Base-by-base conservation (phyloP, 2,329 filamentous ascomycete species). In the Colletotrichum sp. region DNA sequence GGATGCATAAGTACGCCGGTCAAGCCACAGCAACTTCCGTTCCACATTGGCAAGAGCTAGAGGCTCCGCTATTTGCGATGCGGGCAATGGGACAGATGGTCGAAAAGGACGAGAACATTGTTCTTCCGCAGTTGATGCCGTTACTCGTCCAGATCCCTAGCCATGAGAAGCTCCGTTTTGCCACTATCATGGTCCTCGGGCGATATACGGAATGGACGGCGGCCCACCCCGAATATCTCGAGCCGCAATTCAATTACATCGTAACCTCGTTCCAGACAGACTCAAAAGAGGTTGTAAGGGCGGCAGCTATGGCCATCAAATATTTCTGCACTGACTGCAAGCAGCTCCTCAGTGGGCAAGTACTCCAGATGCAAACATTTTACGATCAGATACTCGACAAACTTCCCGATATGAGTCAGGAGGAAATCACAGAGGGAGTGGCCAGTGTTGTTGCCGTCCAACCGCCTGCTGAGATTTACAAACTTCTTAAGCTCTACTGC, bases 181-280 rank as follows among this genome's bases (percentile, higher is more conserved):
- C 98, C 77, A 96, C 96, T 7, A 98, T 99, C 81, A 98, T 99
- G 96, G 96, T 98, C 4, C 91, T 99, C 26, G 97, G 96, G 48
- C 92, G 97, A 77, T 99, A 99, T 83, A 99, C 98, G 0, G 96
- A 99, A 84, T 99, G 97, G 97, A 99, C 98, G 1, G 93, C 97
- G 7, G 93, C 95, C 64, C 97, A 99, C 81, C 95, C 96, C 0
- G 95, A 98, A 74, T 98, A 96, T 61, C 89, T 99, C 10, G 95
- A 98, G 84, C 91, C 95, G 10, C 97, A 99, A 84, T 95, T 99
- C 82, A 96, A 95, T 81, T 99, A 98, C 85, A 98, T 99, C 81
- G 96, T 98, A 79, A 94, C 93, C 6, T 97, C 96, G 0, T 99
- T 99, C 86, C 91, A 95, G 78, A 95, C 96, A 74, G 92, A 93